These are phyloP conservation scores for Dichotomopilus funicola DNA, from an alignment of 2,329 filamentous ascomycete genomes.

Conservation along the genomic window DNA sequence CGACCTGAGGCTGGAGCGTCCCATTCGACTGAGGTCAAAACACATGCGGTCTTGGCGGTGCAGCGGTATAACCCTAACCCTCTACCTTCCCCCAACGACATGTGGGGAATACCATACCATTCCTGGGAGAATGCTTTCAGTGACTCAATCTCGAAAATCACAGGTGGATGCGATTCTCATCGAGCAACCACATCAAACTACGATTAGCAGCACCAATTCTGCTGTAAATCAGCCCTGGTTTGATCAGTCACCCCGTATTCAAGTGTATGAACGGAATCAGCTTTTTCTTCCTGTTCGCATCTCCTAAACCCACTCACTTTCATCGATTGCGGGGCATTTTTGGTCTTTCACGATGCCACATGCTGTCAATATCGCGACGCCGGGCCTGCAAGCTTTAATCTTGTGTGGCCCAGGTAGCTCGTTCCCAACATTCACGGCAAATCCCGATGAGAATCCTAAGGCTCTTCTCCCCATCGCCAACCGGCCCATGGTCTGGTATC, in stretches of 20 bases:
- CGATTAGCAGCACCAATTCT: background rate
- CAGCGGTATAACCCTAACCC: too few species aligned
- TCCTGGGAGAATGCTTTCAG: background rate
- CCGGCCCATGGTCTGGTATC: conserved; percentile 84
- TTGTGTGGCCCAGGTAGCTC: conserved; percentile 77
- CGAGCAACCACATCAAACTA: background rate
- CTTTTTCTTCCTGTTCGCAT: background rate
- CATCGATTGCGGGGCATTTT: conserved; percentile 5
- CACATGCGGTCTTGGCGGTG: too few species aligned
- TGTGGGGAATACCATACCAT: background rate
- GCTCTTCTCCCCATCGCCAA: conserved; percentile 78
- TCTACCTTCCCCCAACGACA: too few species aligned
- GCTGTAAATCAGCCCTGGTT: background rate
- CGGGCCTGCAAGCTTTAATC: conserved; percentile 76
- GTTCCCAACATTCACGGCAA: conserved; percentile 75
- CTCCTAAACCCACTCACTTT: background rate
- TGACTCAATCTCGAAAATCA: conserved; percentile 7
- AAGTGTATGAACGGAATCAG: background rate
- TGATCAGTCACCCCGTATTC: background rate
- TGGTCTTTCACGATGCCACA: conserved; percentile 58
- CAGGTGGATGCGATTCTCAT: background rate
- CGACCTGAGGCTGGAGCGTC: too few species aligned
- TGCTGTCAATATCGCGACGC: conserved; percentile 63
- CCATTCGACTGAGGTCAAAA: too few species aligned
- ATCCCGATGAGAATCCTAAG: conserved; percentile 74